Evolutionary conservation across 345 rosid genomes (phyloP), one percentile per base, ranked within the genome.

Genomic region (Linum lewisii): DNA sequence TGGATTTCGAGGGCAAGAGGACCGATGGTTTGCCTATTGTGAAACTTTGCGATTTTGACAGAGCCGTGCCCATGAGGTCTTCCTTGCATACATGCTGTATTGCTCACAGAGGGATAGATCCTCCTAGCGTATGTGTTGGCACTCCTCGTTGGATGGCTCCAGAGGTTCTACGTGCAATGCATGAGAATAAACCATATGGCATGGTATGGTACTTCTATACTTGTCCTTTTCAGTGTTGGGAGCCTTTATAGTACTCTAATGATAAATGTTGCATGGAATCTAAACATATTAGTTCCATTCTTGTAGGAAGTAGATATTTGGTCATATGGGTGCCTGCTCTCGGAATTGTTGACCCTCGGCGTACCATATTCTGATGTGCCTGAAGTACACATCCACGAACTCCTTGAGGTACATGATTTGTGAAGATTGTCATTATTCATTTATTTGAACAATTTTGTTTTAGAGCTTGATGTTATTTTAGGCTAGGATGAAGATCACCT

Each of bases 121-220:
- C 95, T 64, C 87, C 96, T 11, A 72, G 84, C 69, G 61, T 75
- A 59, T 93, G 99, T 80, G 97, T 93, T 47, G 99, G 99, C 70
- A 93, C 97, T 4, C 97, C 99, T 5, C 85, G 97, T 8, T 93
- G 99, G 97, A 90, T 93, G 96, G 96, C 97, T 60, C 99, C 99
- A 9, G 99, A 93, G 75, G 97, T 93, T 66, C 66, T 89, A 54
- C 76, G 53, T 63, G 78, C 97, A 55, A 85, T 85, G 97, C 78
- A 82, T 61, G 75, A 86, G 51, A 79, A 34, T 4, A 77, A 54
- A 58, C 54, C 21, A 15, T 93, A 89, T 47, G 97, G 99, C 64
- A 73, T 93, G 78, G 99, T 89, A 82, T 63, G 77, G 63, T 69
- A 29, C 61, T 57, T 69, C n/a, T n/a, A n/a, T n/a, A n/a, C n/a